Evolutionary conservation across 2,329 filamentous ascomycete genomes (phyloP).

Genomic region (Aureobasidium pullulans): DNA sequence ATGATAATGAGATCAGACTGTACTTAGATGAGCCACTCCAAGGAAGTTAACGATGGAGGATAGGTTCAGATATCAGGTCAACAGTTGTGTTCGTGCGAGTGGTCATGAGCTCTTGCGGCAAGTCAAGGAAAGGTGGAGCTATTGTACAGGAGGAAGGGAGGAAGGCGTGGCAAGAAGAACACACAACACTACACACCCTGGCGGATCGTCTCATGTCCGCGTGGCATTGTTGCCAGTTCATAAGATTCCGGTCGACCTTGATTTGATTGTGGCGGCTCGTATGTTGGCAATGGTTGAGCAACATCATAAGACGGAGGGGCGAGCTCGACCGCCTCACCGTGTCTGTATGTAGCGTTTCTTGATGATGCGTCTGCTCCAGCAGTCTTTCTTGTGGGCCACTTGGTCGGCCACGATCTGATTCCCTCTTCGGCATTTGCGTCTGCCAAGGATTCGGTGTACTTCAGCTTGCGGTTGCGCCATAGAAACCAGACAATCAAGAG

Average conservation of each 20-base stretch:
- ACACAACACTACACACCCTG: background rate
- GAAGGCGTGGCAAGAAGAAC: no score
- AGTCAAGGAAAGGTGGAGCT: no score
- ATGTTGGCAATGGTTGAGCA: background rate
- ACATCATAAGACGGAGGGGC: background rate
- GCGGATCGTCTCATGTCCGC: background rate
- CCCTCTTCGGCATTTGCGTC: background rate
- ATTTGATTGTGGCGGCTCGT: background rate
- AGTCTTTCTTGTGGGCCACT: background rate
- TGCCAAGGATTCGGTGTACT: background rate
- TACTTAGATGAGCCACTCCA: no score
- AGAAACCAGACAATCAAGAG: background rate
- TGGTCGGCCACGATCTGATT: background rate
- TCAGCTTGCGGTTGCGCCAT: background rate
- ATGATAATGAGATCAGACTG: no score
- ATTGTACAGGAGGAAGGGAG: no score
- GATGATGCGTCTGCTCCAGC: background rate
- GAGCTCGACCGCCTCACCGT: background rate
- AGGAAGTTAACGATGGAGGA: no score
- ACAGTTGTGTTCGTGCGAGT: no score
- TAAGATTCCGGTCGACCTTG: background rate
- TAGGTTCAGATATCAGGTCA: no score
- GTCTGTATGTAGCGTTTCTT: background rate
- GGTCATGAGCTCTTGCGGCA: no score
- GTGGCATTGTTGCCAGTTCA: background rate